phyloP scores from a whole-genome alignment of 495 filamentous ascomycete species.

The Ascodesmis nigricans region DNA sequence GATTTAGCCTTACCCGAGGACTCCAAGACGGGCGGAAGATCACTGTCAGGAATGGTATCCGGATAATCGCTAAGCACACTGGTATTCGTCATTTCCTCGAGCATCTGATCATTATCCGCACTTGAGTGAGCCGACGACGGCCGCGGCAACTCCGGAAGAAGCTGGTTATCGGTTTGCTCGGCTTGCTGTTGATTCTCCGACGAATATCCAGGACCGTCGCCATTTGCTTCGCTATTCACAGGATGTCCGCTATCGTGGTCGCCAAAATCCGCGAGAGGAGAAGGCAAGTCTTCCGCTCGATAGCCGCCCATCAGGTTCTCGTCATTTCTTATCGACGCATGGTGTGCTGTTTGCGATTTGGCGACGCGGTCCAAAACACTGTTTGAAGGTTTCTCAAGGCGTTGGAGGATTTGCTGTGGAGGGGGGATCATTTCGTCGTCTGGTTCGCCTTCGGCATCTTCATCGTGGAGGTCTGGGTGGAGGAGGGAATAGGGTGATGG shows the following conservation, averaged over 20 bases:
- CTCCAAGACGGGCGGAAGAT: constrained; percentile 12
- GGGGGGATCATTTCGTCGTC: constrained; percentile 2
- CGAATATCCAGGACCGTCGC: no score
- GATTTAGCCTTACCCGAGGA: constrained; percentile 15
- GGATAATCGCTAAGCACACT: constrained; percentile 20
- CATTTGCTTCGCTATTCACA: no score
- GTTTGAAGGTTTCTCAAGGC: background rate
- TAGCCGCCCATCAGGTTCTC: constrained; percentile 17
- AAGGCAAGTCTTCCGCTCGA: constrained; percentile 16
- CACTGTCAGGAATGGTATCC: constrained; percentile 15
- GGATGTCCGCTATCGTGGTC: no score
- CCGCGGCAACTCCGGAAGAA: constrained; percentile 1
- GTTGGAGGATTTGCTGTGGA: background rate
- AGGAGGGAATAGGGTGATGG: background rate
- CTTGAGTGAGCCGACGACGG: background rate
- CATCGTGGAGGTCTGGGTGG: constrained; percentile 4
- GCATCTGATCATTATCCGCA: background rate
- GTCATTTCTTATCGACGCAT: constrained; percentile 3
- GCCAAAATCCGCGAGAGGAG: no score
- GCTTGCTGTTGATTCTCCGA: constrained; percentile 4
- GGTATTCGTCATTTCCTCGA: constrained; percentile 11
- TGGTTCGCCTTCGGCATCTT: constrained; percentile 5
- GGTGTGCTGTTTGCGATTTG: no score
- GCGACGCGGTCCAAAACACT: no score
- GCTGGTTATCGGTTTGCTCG: constrained; percentile 4